Conservation (phyloP, 345 rosid genomes). For the Bruguiera parviflora region DNA sequence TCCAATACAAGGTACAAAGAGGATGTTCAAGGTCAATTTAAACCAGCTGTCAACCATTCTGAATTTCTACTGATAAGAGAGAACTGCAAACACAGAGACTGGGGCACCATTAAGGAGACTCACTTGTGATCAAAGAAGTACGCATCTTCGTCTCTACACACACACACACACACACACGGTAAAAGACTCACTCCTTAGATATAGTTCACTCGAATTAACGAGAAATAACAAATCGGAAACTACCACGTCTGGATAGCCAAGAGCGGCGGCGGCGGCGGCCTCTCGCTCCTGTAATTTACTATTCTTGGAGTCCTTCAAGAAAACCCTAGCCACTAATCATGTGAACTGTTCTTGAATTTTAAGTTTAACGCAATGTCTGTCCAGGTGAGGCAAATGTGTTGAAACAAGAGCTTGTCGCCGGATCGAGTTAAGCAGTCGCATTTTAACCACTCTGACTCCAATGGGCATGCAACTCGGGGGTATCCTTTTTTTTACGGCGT, state of each 20-base stretch:
- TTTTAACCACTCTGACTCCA: too few species aligned
- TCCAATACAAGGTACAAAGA: not conserved
- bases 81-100: not conserved
- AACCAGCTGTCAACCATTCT: too few species aligned
- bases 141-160: constrained; percentile 77
- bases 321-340: constrained; percentile 45
- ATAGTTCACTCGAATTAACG: not conserved
- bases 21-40: constrained; percentile 4
- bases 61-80: too few species aligned
- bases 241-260: constrained; percentile 70
- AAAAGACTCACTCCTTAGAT: not conserved
- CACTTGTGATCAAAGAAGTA: constrained; percentile 95
- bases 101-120: constrained; percentile 35
- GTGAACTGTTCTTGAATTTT: constrained; percentile 13
- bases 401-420: too few species aligned
- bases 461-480: too few species aligned
- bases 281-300: constrained; percentile 75
- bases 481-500: too few species aligned
- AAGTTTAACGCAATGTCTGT: too few species aligned
- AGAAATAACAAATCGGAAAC: not conserved
- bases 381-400: too few species aligned
- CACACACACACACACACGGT: not conserved
- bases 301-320: constrained; percentile 38
- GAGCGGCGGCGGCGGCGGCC: constrained; percentile 66
- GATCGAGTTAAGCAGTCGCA: too few species aligned